Conservation (phyloP, 495 filamentous ascomycete genomes). For the Penicillium flavigenum region DNA sequence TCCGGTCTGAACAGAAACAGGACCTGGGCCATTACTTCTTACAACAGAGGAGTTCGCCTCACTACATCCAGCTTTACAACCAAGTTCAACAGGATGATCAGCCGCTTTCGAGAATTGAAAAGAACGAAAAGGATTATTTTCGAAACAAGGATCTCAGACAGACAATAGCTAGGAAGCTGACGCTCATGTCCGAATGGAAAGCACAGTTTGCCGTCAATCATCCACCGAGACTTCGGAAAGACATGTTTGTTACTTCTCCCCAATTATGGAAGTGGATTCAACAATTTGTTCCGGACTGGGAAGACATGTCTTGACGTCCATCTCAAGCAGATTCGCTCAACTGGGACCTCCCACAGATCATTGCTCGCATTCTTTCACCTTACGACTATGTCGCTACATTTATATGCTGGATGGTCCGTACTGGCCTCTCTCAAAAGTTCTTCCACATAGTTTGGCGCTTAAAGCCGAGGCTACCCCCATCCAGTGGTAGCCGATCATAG, state of each 20-base stretch:
- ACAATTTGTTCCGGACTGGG: constrained; percentile 20
- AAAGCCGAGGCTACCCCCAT: too few relatives aligned
- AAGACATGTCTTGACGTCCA: constrained; percentile 11
- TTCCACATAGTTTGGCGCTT: too few relatives aligned
- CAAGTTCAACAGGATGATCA: constrained; percentile 22
- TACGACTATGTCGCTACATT: too few relatives aligned
- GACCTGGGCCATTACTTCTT: constrained; percentile 19
- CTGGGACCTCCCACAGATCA: too few relatives aligned
- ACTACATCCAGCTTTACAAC: constrained; percentile 21
- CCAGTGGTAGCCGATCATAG: too few relatives aligned
- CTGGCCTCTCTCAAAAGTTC: too few relatives aligned
- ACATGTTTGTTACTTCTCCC: constrained; percentile 28
- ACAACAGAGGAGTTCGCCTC: constrained; percentile 17
- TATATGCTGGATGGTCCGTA: too few relatives aligned
- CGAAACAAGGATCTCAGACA: constrained; percentile 19
- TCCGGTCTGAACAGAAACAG: constrained; percentile 4
- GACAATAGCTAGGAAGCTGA: constrained; percentile 30
- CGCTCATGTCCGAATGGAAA: constrained; percentile 28
- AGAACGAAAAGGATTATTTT: constrained; percentile 27
- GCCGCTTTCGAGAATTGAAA: constrained; percentile 18
- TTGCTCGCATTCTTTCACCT: too few relatives aligned
- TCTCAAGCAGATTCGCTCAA: too few relatives aligned
- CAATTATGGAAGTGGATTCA: constrained; percentile 27
- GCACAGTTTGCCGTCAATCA: constrained; percentile 17
- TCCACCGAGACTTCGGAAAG: constrained; percentile 20